phyloP scores from a whole-genome alignment of 352 stramenopile genomes.

The Phytophthora fragariae region DNA sequence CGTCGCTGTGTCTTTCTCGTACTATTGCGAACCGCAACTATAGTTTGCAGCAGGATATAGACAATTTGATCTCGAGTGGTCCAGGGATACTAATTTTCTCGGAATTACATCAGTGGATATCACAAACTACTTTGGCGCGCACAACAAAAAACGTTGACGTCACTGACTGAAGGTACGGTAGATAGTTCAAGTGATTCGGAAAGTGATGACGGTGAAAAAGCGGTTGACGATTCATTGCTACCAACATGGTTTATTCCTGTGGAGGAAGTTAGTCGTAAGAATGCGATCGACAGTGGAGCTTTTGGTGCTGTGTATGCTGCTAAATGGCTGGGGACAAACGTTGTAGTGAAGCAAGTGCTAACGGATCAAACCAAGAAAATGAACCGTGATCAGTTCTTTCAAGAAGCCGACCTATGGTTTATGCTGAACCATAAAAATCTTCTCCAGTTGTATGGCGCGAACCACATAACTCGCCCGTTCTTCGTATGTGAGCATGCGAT shows the following conservation, averaged over 20 bases:
- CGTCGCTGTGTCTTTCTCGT: not conserved
- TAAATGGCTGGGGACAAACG: constrained; percentile 18
- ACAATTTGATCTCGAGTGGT: not conserved
- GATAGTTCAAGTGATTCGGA: not conserved
- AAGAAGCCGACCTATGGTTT: constrained; percentile 32
- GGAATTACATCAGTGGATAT: not conserved
- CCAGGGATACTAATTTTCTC: not conserved
- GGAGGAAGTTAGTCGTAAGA: constrained; percentile 7
- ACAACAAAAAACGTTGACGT: not conserved
- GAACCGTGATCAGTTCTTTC: constrained; percentile 17
- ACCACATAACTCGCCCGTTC: constrained; percentile 21
- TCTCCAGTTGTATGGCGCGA: constrained; percentile 39
- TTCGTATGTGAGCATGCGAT: constrained; percentile 27
- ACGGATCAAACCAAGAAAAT: not conserved
- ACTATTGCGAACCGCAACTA: constrained; percentile 9
- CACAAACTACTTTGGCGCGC: constrained; percentile 3
- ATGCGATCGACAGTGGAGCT: not conserved
- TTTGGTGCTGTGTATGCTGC: constrained; percentile 22
- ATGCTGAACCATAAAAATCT: constrained; percentile 37
- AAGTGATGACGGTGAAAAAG: not conserved
- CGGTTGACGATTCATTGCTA: not conserved
- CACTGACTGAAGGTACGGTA: not conserved
- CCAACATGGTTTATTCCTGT: constrained; percentile 12
- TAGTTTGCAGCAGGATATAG: constrained; percentile 11
- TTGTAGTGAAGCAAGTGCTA: constrained; percentile 23